These are phyloP conservation scores for Coleophoma eucalyptorum DNA, from an alignment of 2,329 filamentous ascomycete genomes.

Conservation along the genomic window DNA sequence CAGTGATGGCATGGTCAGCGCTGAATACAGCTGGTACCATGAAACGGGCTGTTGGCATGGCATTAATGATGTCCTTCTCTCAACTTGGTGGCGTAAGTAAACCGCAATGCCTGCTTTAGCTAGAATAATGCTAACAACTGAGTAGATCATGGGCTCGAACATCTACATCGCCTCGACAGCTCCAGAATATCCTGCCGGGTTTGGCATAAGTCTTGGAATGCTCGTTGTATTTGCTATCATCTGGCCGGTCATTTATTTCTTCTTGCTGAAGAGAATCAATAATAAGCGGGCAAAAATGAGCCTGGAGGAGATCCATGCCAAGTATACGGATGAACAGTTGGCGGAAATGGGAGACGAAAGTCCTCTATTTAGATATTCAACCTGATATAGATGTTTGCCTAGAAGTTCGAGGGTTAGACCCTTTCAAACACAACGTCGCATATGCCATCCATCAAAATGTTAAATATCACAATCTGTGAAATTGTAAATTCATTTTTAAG, in stretches of 20 bases:
- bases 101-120: too few relatives aligned
- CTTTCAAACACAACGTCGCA: not conserved
- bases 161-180: constrained; percentile 31
- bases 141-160: constrained; percentile 25
- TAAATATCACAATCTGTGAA: too few relatives aligned
- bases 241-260: not conserved
- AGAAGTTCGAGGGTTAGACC: not conserved
- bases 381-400: constrained; percentile 12
- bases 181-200: constrained; percentile 32
- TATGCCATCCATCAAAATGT: not conserved
- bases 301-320: constrained; percentile 45
- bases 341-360: constrained; percentile 29
- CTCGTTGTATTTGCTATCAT: constrained; percentile 3
- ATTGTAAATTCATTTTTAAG: too few relatives aligned
- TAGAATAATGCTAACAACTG: not conserved
- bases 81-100: constrained; percentile 29
- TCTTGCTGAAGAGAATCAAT: constrained; percentile 8
- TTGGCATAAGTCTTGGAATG: constrained; percentile 29
- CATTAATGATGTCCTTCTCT: constrained; percentile 24
- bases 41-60: constrained; percentile 23
- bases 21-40: constrained; percentile 22
- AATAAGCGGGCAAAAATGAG: constrained; percentile 46
- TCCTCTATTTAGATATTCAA: constrained; percentile 28
- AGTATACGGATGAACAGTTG: constrained; percentile 14
- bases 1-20: constrained; percentile 69